These are phyloP conservation scores for Bipolaris cookei DNA, from an alignment of 2,329 filamentous ascomycete species.

Conservation along the genomic window DNA sequence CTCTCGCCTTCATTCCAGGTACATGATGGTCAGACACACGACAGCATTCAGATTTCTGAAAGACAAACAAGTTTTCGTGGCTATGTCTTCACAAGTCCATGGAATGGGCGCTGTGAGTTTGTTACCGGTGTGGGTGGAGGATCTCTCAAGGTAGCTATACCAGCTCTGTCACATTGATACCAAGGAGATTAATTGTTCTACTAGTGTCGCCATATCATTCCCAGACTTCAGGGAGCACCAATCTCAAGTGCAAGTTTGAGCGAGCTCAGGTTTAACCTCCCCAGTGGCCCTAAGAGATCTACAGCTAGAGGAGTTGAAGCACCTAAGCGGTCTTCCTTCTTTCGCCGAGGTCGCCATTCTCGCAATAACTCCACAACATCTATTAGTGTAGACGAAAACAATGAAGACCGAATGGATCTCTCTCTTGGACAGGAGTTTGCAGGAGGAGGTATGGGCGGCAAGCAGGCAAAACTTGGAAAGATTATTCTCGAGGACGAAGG, in stretches of 20 bases:
- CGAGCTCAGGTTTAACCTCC: conserved; percentile 89
- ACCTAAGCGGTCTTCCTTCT: conserved; percentile 46
- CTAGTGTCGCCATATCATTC: conserved; percentile 72
- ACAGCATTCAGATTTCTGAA: conserved; percentile 51
- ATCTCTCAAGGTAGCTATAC: conserved; percentile 61
- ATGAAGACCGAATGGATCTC: conserved; percentile 65
- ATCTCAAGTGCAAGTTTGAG: conserved; percentile 64
- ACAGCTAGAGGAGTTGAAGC: conserved; percentile 40
- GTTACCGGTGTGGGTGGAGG: conserved; percentile 77
- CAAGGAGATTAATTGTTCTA: background rate
- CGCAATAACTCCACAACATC: conserved; percentile 40
- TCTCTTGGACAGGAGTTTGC: conserved; percentile 81
- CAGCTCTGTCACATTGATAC: background rate
- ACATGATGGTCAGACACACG: conserved; percentile 37
- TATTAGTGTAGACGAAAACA: conserved; percentile 22
- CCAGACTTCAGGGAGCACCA: conserved; percentile 50
- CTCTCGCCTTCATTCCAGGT: conserved; percentile 28
- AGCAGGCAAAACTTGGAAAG: conserved; percentile 91
- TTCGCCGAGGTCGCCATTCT: conserved; percentile 38
- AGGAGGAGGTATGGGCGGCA: conserved; percentile 83
- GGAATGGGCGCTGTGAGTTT: conserved; percentile 88
- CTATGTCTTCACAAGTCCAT: conserved; percentile 83
- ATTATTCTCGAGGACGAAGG: conserved; percentile 88
- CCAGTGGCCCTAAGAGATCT: conserved; percentile 56
- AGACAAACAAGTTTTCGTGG: conserved; percentile 60